These are phyloP conservation scores for Xylaria hypoxylon DNA, from an alignment of 2,329 filamentous ascomycete genomes.

Conservation along the genomic window DNA sequence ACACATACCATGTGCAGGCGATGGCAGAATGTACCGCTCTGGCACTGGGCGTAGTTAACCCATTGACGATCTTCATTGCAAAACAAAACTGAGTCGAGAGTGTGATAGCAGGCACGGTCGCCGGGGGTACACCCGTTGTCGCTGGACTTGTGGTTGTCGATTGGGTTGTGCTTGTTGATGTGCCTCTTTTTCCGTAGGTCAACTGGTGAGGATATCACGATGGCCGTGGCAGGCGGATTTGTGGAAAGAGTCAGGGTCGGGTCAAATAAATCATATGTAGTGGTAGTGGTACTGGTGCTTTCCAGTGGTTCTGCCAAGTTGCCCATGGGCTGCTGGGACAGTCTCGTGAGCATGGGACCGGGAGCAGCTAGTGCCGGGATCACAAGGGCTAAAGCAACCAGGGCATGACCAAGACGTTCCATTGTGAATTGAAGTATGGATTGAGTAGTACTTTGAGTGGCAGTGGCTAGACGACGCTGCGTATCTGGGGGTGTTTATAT, in stretches of 20 bases:
- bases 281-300: neutral
- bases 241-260: neutral
- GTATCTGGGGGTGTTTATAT: neutral
- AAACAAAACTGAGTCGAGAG: slow-evolving; percentile 15
- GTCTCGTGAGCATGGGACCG: neutral
- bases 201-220: neutral
- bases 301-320: neutral
- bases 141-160: neutral
- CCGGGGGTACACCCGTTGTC: slow-evolving; percentile 21
- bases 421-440: slow-evolving; percentile 15
- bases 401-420: slow-evolving; percentile 10
- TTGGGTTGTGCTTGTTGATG: neutral
- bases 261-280: neutral
- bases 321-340: neutral
- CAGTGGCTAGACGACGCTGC: neutral
- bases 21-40: slow-evolving; percentile 23
- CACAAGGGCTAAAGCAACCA: slow-evolving; percentile 24
- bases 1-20: slow-evolving; percentile 33
- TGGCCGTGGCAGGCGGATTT: neutral
- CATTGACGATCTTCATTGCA: slow-evolving; percentile 33
- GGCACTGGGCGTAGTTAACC: slow-evolving; percentile 25
- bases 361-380: slow-evolving; percentile 22
- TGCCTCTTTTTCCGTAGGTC: slow-evolving; percentile 12
- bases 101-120: slow-evolving; percentile 28
- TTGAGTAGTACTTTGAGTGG: neutral